Evolutionary conservation across 2,329 filamentous ascomycete species (phyloP).

Genomic region (Colletotrichum tabaci): DNA sequence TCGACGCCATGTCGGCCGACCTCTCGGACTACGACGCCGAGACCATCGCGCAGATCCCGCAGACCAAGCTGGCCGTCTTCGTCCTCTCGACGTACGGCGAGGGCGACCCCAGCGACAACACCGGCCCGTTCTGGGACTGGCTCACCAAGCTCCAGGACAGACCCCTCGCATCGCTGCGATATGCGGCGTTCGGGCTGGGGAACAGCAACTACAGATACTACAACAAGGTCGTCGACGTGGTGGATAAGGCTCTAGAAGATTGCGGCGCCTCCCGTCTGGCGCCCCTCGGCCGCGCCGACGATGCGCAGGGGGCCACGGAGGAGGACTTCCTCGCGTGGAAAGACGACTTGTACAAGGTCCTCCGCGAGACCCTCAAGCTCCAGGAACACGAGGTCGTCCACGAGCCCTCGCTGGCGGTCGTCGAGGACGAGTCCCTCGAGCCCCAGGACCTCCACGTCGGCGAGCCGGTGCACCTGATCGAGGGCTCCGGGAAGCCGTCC

Average conservation of each 20-base stretch:
- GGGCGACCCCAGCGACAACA: constrained; percentile 58
- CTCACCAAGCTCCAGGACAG: constrained; percentile 43
- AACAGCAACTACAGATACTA: constrained; percentile 57
- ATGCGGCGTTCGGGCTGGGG: constrained; percentile 56
- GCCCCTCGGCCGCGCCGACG: constrained; percentile 51
- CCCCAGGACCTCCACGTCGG: constrained; percentile 45
- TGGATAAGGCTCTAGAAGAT: constrained; percentile 45
- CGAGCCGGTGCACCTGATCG: constrained; percentile 41
- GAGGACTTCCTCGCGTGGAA: constrained; percentile 57
- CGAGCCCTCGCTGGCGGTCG: constrained; percentile 45
- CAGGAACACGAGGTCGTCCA: constrained; percentile 45
- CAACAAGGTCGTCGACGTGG: constrained; percentile 53
- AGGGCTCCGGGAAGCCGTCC: constrained; percentile 28
- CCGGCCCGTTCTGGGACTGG: constrained; percentile 50
- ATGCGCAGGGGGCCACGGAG: constrained; percentile 51
- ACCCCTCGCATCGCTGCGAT: constrained; percentile 47
- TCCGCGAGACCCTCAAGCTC: constrained; percentile 44
- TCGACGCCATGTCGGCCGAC: constrained; percentile 58
- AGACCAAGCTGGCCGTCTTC: constrained; percentile 51
- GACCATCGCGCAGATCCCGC: constrained; percentile 50
- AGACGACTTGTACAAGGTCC: constrained; percentile 46
- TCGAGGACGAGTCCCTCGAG: constrained; percentile 44
- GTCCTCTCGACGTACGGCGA: constrained; percentile 58
- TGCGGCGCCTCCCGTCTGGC: constrained; percentile 49
- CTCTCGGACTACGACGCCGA: constrained; percentile 63